These are phyloP conservation scores for Mycena albidolilacea DNA, from an alignment of 768 basidiomycete genomes.

Conservation along the genomic window DNA sequence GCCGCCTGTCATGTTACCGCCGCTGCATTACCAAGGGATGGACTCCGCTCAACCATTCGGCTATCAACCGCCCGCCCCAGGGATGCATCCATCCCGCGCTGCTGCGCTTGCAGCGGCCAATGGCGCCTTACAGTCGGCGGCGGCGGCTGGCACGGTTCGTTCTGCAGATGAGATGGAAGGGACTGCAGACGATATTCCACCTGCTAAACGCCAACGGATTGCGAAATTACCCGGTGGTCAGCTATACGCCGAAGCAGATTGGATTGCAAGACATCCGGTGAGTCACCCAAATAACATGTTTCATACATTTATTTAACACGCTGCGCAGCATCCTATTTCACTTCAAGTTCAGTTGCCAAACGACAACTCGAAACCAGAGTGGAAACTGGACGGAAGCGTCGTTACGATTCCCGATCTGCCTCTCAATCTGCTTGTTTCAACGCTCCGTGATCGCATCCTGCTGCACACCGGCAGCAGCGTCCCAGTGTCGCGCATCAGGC, in stretches of 20 bases:
- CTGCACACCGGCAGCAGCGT: constrained; percentile 84
- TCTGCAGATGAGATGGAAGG: constrained; percentile 89
- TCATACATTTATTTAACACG: neutral
- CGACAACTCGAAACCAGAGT: constrained; percentile 89
- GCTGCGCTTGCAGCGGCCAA: constrained; percentile 71
- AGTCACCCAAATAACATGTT: constrained; percentile 42
- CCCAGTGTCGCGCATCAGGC: constrained; percentile 82
- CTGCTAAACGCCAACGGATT: constrained; percentile 90
- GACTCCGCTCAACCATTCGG: constrained; percentile 85
- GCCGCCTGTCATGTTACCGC: constrained; percentile 85
- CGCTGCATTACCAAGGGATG: constrained; percentile 87
- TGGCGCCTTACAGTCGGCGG: constrained; percentile 62
- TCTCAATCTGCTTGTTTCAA: constrained; percentile 87
- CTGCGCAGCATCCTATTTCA: constrained; percentile 82
- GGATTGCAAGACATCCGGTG: constrained; percentile 91
- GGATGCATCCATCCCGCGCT: constrained; percentile 80
- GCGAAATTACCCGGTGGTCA: constrained; percentile 89
- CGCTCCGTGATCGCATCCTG: constrained; percentile 90
- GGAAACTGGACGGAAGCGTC: constrained; percentile 89
- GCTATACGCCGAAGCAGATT: constrained; percentile 89
- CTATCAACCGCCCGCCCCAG: constrained; percentile 77
- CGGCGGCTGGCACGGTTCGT: constrained; percentile 77
- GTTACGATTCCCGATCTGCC: constrained; percentile 88
- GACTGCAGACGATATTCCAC: constrained; percentile 73
- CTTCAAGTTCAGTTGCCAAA: constrained; percentile 88